Conservation (phyloP, 2,329 filamentous ascomycete species). For the Fusarium irregulare region DNA sequence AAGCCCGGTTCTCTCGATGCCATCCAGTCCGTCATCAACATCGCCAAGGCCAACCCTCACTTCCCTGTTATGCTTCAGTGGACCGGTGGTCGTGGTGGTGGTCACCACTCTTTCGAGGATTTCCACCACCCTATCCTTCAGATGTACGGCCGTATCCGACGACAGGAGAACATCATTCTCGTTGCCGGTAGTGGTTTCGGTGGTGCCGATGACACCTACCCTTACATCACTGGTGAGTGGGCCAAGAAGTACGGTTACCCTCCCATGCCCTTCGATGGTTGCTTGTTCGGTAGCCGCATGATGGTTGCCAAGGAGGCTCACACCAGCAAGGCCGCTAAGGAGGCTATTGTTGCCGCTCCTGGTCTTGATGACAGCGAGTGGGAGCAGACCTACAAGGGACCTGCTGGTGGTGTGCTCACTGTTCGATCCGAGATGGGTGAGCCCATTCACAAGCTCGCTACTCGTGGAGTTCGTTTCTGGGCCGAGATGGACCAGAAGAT, state of each 20-base stretch:
- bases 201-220: conserved; percentile 89
- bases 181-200: conserved; percentile 94
- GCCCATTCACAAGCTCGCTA: conserved; percentile 98
- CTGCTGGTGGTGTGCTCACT: conserved; percentile 93
- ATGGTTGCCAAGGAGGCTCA: conserved; percentile 95
- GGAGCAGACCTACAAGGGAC: conserved; percentile 93
- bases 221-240: conserved; percentile 91
- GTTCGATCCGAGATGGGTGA: conserved; percentile 99
- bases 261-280: conserved; percentile 93
- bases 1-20: conserved; percentile 91
- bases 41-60: conserved; percentile 90
- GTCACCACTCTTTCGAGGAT: conserved; percentile 94
- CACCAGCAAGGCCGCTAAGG: conserved; percentile 87
- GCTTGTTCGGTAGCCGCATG: conserved; percentile 90
- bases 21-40: conserved; percentile 90
- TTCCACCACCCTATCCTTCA: conserved; percentile 92
- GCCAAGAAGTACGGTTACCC: conserved; percentile 88
- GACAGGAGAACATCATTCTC: conserved; percentile 86
- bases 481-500: conserved; percentile 99
- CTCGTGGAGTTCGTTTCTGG: conserved; percentile 96
- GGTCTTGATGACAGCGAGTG: conserved; percentile 85
- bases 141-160: conserved; percentile 90
- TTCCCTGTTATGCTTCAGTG: conserved; percentile 96
- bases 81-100: conserved; percentile 93
- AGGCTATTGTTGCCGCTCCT: conserved; percentile 87